phyloP scores from a whole-genome alignment of 192 early-diverging fungal genomes.

The Backusella sp. region DNA sequence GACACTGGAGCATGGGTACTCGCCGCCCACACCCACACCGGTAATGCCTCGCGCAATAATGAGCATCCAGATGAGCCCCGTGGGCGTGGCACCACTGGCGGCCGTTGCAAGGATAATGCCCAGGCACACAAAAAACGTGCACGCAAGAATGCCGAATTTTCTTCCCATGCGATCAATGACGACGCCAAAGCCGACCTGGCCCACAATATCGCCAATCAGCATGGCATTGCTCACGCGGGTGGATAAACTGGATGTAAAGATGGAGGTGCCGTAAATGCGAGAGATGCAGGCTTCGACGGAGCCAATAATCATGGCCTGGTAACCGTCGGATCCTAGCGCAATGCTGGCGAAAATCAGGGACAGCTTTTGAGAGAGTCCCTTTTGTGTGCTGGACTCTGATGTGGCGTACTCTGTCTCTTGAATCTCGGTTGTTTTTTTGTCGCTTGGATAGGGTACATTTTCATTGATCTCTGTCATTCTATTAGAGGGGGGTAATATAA shows the following conservation, averaged over 20 bases:
- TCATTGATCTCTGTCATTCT: background rate
- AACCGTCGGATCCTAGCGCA: slow-evolving; percentile 47
- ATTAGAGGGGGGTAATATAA: background rate
- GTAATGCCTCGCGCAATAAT: slow-evolving; percentile 36
- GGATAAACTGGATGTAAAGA: slow-evolving; percentile 31
- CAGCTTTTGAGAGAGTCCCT: slow-evolving; percentile 8
- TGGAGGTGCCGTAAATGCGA: slow-evolving; percentile 36
- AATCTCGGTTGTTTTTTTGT: background rate
- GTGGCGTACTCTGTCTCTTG: background rate
- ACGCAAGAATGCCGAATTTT: slow-evolving; percentile 48
- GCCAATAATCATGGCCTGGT: slow-evolving; percentile 46
- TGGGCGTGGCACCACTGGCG: slow-evolving; percentile 32
- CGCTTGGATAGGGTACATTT: background rate
- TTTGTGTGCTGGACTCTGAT: background rate
- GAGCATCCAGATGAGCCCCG: slow-evolving; percentile 44
- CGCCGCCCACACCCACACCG: slow-evolving; percentile 48
- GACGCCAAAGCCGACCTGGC: slow-evolving; percentile 46
- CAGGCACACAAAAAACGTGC: slow-evolving; percentile 39
- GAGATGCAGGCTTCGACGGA: slow-evolving; percentile 41
- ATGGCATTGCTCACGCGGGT: slow-evolving; percentile 47
- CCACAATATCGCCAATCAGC: slow-evolving; percentile 47
- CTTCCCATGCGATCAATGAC: slow-evolving; percentile 50
- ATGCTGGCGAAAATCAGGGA: slow-evolving; percentile 31
- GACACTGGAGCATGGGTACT: slow-evolving; percentile 52
- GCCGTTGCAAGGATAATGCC: slow-evolving; percentile 41